Percentiles rank a stretch among this genome's conserved stretches.
Evolutionary conservation across 331 rosid species (phyloP).

Genomic region (Saraca asoca): DNA sequence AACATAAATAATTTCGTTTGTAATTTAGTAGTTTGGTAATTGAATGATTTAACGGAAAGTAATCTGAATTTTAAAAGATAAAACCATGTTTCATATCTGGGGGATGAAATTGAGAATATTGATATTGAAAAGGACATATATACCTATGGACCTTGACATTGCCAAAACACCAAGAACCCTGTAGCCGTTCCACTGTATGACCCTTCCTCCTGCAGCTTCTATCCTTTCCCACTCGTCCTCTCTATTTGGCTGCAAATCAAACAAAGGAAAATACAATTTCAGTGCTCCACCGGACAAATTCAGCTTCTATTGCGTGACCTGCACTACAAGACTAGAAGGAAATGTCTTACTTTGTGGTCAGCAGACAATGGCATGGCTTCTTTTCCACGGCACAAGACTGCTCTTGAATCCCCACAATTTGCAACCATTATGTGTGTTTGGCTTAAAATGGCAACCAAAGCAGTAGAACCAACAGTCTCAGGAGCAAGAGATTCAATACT

Average conservation of each 20-base stretch:
- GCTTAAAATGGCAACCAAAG: slow-evolving; percentile 64
- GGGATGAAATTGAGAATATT: too few relatives aligned
- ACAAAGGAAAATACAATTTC: slow-evolving; percentile 8
- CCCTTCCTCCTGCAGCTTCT: slow-evolving; percentile 80
- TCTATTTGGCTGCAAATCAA: slow-evolving; percentile 61
- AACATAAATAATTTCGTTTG: too few relatives aligned
- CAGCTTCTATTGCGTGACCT: slow-evolving; percentile 5
- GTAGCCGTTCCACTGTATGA: slow-evolving; percentile 72
- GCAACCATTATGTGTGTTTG: slow-evolving; percentile 59
- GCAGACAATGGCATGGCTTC: slow-evolving; percentile 60
- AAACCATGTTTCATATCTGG: too few relatives aligned
- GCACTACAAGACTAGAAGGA: slow-evolving; percentile 7
- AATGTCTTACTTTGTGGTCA: slow-evolving; percentile 70
- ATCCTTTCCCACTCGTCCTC: slow-evolving; percentile 73
- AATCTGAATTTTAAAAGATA: too few relatives aligned
- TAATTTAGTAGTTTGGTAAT: too few relatives aligned
- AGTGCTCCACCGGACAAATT: slow-evolving; percentile 16
- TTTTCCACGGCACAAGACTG: slow-evolving; percentile 76
- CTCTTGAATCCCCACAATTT: slow-evolving; percentile 81
- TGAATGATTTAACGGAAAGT: too few relatives aligned
- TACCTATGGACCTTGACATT: slow-evolving; percentile 85
- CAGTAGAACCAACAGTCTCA: slow-evolving; percentile 79
- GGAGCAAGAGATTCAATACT: slow-evolving; percentile 53
- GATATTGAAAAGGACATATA: slow-evolving; percentile 29
- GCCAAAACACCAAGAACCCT: slow-evolving; percentile 84